A percentile compares a stretch with the other conserved stretches of the same genome.
Conservation (phyloP, 495 filamentous ascomycete genomes). For the Tuber calosporum region DNA sequence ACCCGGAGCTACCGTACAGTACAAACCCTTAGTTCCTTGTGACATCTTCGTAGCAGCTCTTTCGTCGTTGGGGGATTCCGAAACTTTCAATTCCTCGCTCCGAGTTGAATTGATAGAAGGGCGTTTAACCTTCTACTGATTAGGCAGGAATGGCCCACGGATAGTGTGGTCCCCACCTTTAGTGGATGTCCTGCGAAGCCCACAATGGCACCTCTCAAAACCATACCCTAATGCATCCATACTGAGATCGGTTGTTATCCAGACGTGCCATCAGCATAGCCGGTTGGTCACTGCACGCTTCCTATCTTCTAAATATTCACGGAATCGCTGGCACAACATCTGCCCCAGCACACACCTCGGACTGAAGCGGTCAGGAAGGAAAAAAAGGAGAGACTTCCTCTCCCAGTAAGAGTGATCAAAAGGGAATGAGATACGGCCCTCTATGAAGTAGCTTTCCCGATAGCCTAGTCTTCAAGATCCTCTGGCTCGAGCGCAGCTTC, state of each 20-base stretch:
- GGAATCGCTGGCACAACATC: neutral
- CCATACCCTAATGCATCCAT: neutral
- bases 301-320: neutral
- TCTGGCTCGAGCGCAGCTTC: neutral
- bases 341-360: neutral
- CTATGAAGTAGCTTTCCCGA: neutral
- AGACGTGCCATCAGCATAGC: neutral
- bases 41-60: neutral
- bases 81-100: neutral
- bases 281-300: neutral
- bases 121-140: neutral
- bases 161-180: neutral
- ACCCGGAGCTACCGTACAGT: too few species aligned
- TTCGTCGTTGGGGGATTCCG: neutral
- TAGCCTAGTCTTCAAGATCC: neutral
- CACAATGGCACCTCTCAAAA: neutral
- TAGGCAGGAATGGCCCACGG: neutral
- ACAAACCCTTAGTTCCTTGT: neutral
- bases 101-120: neutral
- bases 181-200: neutral
- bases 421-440: neutral
- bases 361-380: neutral
- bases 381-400: neutral
- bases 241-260: neutral
- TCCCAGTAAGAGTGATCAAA: neutral